Conservation (phyloP, 495 filamentous ascomycete genomes). For the Evansstolkia leycettana region DNA sequence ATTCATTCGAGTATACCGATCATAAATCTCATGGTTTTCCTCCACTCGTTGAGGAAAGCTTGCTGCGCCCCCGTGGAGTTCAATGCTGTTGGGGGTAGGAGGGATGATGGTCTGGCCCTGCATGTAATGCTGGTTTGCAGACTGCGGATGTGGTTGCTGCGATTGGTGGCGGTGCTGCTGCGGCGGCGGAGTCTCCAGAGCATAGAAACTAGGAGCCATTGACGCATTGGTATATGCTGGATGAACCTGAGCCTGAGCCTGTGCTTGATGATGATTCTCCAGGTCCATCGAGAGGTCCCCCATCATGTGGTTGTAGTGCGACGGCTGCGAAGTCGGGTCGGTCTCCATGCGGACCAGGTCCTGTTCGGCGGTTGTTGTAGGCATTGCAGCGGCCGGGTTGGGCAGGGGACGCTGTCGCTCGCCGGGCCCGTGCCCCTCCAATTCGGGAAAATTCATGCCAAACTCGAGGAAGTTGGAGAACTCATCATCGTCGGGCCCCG, state of each 20-base stretch:
- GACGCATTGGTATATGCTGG: slow-evolving; percentile 20
- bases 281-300: slow-evolving; percentile 26
- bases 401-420: slow-evolving; percentile 21
- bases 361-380: slow-evolving; percentile 18
- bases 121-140: slow-evolving; percentile 34
- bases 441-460: slow-evolving; percentile 35
- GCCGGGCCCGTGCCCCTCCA: slow-evolving; percentile 30
- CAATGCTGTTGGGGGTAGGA: slow-evolving; percentile 85
- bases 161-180: slow-evolving; percentile 43
- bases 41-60: slow-evolving; percentile 52
- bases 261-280: slow-evolving; percentile 12
- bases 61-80: slow-evolving; percentile 60
- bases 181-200: slow-evolving; percentile 21
- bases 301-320: slow-evolving; percentile 21
- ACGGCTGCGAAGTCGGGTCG: slow-evolving; percentile 13
- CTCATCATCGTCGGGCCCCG: slow-evolving; percentile 30
- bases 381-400: not conserved
- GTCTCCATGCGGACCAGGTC: slow-evolving; percentile 17
- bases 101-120: slow-evolving; percentile 60
- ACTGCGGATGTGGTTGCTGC: slow-evolving; percentile 21
- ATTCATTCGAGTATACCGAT: slow-evolving; percentile 60
- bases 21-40: slow-evolving; percentile 53
- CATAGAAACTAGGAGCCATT: slow-evolving; percentile 27
- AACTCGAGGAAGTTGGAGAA: slow-evolving; percentile 44
- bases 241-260: slow-evolving; percentile 7